Base-by-base conservation (phyloP, 2,329 filamentous ascomycete species). In the Whalleya microplaca region DNA sequence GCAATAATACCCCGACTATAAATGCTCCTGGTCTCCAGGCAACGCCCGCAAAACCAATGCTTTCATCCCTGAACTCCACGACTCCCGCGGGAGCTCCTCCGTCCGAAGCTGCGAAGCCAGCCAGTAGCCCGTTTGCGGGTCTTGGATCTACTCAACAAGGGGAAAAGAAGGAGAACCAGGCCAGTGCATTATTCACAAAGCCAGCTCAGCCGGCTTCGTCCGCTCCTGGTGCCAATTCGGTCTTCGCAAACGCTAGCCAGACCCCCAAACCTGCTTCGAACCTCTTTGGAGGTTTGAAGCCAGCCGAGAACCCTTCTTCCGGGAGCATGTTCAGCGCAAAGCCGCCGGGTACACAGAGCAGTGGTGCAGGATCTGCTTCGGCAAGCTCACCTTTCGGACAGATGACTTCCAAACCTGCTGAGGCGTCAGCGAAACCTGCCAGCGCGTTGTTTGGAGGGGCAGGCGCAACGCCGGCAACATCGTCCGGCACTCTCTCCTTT, bases 61-160 rank as follows among this genome's bases (percentile, higher is more conserved):
- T 83, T 53, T 63, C 67, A n/a, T 63, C 67, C n/a, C 64, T 82
- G 32, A 73, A 75, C 51, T 84, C 82, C 18, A 84, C 81, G 2
- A 84, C 82, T 37, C 81, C 82, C 16, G 81, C 82, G 20, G 82
- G 82, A 37, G 77, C 79, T n/a, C 82, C 82, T 53, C 80, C 81
- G 0, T 66, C 73, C 4, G 75, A 73, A 51, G 61, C 63, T 43
- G 58, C 67, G 3, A 72, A 74, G 45, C 67, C 73, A 19, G 59
- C 71, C 45, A 51, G 59, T 7, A 55, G 58, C 21, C 63, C 73
- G 16, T 73, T 75, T 41, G 67, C 61, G 10, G 57, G 62, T 14
- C 82, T 83, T 51, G 73, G 75, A 14, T 49, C 59, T 51, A 65
- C 72, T 18, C 79, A 78, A 65, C 71, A 75, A 40, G 69, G 75